A percentile compares a stretch with the other conserved stretches of the same genome.
Evolutionary conservation across 305 asterid genomes (phyloP).

Genomic region (Fraxinus ornus): DNA sequence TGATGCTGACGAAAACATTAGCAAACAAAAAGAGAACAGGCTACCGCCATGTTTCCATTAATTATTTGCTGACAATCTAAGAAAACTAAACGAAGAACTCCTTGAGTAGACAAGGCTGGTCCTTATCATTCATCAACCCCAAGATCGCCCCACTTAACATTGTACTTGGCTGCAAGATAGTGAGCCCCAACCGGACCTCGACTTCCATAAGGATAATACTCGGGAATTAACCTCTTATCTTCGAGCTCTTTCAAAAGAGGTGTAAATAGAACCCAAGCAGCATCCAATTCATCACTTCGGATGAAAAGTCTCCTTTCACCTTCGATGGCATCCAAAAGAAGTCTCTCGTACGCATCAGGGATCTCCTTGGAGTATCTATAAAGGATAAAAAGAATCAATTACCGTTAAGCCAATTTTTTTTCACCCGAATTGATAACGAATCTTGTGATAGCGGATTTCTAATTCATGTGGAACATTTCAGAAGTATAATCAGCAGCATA

Average conservation of each 20-base stretch:
- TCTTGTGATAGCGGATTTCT: not conserved
- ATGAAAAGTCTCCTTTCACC: constrained; percentile 96
- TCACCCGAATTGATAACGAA: not conserved
- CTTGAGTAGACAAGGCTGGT: not conserved
- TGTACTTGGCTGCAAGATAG: constrained; percentile 79
- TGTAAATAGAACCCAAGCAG: constrained; percentile 93
- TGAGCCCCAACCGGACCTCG: constrained; percentile 97
- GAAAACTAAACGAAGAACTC: not conserved
- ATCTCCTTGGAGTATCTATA: constrained; percentile 83
- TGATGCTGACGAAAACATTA: not conserved
- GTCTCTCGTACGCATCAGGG: constrained; percentile 95
- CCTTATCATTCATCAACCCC: constrained; percentile 38
- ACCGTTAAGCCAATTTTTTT: not conserved
- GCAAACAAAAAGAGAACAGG: not conserved
- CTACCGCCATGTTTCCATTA: not conserved
- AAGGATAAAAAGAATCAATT: not conserved
- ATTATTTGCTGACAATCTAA: not conserved
- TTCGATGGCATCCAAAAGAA: constrained; percentile 88
- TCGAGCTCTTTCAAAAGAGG: constrained; percentile 82
- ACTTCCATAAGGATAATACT: constrained; percentile 88
- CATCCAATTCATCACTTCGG: constrained; percentile 92
- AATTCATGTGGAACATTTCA: not conserved
- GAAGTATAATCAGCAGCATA: not conserved
- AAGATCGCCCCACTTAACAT: constrained; percentile 91
- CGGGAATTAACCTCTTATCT: constrained; percentile 68